These are phyloP conservation scores for Cnidoscolus chayamansa DNA, from an alignment of 441 rosid species.

Conservation along the genomic window DNA sequence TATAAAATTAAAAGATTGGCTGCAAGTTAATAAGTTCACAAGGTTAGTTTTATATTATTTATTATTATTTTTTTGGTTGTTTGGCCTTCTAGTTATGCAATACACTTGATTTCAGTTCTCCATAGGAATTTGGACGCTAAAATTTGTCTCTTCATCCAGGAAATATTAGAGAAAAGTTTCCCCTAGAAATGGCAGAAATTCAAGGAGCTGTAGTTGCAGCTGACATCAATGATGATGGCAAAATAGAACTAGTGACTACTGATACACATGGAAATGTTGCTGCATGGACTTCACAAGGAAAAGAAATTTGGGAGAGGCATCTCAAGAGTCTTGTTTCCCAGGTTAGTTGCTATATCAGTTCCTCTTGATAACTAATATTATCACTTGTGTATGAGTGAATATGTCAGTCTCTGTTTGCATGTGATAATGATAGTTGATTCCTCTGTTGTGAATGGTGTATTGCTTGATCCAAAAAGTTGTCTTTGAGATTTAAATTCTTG, in stretches of 20 bases:
- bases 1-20: neutral
- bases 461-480: neutral
- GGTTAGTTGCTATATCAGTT: slow-evolving; percentile 40
- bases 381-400: slow-evolving; percentile 3
- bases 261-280: slow-evolving; percentile 98
- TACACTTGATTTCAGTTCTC: slow-evolving; percentile 18
- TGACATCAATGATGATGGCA: slow-evolving; percentile 99
- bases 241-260: slow-evolving; percentile 91
- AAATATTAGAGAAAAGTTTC: slow-evolving; percentile 73
- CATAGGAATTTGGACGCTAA: slow-evolving; percentile 27
- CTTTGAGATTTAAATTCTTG: slow-evolving; percentile 2
- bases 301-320: slow-evolving; percentile 83
- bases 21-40: neutral
- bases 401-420: slow-evolving; percentile 5
- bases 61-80: neutral
- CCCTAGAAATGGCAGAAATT: slow-evolving; percentile 99
- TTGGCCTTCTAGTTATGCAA: neutral
- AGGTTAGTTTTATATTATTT: no score
- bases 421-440: neutral
- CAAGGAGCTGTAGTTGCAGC: slow-evolving; percentile 97
- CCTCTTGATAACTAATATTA: neutral
- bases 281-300: slow-evolving; percentile 97
- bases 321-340: slow-evolving; percentile 93
- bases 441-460: neutral
- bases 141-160: slow-evolving; percentile 43